These are phyloP conservation scores for Pseudozyma thailandica DNA, from an alignment of 1,284 basidiomycete genomes.

Conservation along the genomic window DNA sequence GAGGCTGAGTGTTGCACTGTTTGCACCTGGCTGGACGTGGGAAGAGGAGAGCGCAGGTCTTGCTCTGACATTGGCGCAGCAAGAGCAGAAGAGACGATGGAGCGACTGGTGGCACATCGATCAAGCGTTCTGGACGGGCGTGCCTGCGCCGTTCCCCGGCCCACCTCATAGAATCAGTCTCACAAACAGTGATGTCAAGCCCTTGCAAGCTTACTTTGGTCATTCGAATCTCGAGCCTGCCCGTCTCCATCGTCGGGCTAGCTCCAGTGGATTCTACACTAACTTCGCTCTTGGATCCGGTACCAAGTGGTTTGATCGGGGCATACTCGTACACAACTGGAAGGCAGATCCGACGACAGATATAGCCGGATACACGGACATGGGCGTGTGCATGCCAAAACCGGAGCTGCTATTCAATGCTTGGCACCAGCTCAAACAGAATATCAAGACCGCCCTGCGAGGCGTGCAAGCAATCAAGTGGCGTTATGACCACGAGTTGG, in stretches of 20 bases:
- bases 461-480: not conserved
- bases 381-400: conserved; percentile 43
- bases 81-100: conserved; percentile 32
- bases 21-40: conserved; percentile 65
- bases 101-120: conserved; percentile 56
- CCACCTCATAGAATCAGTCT: conserved; percentile 3
- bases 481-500: conserved; percentile 16
- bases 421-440: conserved; percentile 1
- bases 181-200: conserved; percentile 2
- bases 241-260: conserved; percentile 7
- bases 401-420: conserved; percentile 31
- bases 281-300: conserved; percentile 58
- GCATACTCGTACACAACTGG: conserved; percentile 35
- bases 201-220: conserved; percentile 18
- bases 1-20: conserved; percentile 56
- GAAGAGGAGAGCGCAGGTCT: conserved; percentile 47
- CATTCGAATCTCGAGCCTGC: conserved; percentile 5
- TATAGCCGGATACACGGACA: conserved; percentile 39
- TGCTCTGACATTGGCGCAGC: conserved; percentile 2
- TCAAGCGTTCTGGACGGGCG: conserved; percentile 33
- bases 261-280: conserved; percentile 32
- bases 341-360: not conserved
- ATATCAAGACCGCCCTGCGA: too few relatives aligned
- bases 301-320: conserved; percentile 44
- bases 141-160: not conserved